Evolutionary conservation across 129 eudicot species (phyloP), one percentile per base, ranked within the genome.

Genomic region (Artemisia argyi): DNA sequence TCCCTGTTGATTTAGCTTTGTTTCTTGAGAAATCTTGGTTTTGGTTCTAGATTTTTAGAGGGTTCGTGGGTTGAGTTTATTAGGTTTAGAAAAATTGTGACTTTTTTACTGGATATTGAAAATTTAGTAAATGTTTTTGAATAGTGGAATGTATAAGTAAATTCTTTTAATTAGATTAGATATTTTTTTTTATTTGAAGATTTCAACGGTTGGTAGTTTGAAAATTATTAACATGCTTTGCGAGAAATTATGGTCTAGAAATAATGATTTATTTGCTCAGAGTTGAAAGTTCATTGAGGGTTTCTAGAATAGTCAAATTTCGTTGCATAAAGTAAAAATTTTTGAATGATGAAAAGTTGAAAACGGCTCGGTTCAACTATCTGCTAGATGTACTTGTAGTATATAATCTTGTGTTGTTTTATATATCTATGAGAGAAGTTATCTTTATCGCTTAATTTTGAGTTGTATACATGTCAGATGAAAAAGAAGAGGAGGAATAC

Each of bases 401-500:
- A 19, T 32, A 22, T 3, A 4, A 30, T 7, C 49, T 52, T 9
- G 2, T 30, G 44, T 52, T 12, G 17, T 52, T 52, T 52, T 10
- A 52, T 10, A 1, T 51, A 11, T 30, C 44, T 39, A 39, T 39
- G 9, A 39, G 7, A 39, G 1, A 39, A 6, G 44, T 39, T 7
- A 39, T 39, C 44, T 39, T 39, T 39, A 7, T 39, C 44, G 9
- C 44, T 39, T 39, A 6, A 39, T 69, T 48, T 63, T 57, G n/a
- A 18, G n/a, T 7, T 14, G 35, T 75, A 12, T 71, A 56, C 72
- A 61, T 65, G 71, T 71, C 75, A 81, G 85, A 81, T 55, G 85
- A 60, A 72, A 76, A 76, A 53, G 81, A 81, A 59, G 78, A 72
- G 11, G 85, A 69, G 53, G 75, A 66, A 59, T 76, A 57, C 19